Base-by-base conservation (phyloP, 495 filamentous ascomycete genomes). In the Parachaetomium inaequale region DNA sequence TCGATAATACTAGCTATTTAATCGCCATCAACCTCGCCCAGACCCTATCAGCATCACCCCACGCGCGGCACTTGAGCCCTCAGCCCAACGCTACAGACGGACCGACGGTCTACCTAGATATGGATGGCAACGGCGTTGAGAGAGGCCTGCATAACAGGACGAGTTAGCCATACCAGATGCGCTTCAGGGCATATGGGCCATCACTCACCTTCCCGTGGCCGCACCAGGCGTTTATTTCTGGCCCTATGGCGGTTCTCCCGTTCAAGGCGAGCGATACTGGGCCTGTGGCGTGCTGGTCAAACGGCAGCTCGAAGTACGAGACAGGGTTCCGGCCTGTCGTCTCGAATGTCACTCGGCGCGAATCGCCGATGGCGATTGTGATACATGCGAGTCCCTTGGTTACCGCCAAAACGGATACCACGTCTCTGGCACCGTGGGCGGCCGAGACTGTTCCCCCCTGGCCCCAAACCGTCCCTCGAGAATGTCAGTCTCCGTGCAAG, bases 281-380 rank as follows among this genome's bases (percentile, higher is more conserved):
- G 0, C 87, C 87, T 2, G 59, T 63, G 7, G 54, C 66, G 31
- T 73, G 68, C 5, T 78, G 75, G 55, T 74, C 72, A 62, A 86
- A 84, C 0, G 79, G 74, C 21, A 85, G 70, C 62, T 85, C 77
- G 50, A 85, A 85, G 58, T 88, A 76, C 1, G 81, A 84, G 8
- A 78, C 67, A 14, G 70, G 72, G 6, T 66, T 63, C 1, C 68
- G 58, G 10, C 50, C 60, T 0, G 67, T 75, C 1, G 78, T 69
- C 40, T 78, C 72, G 34, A 78, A 74, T 1, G 73, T 76, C 40
- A 77, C 73, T 15, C 68, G 65, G 2, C 65, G 62, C 14, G 29
- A 34, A 3, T 72, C 70, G 4, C 82, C 87, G 45, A 89, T 83
- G 6, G 72, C 67, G 15, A 88, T 76, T 0, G 66, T 74, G 29